Evolutionary conservation across 768 basidiomycete species (phyloP), one percentile per base, ranked within the genome.

Genomic region (Trametes villosa): DNA sequence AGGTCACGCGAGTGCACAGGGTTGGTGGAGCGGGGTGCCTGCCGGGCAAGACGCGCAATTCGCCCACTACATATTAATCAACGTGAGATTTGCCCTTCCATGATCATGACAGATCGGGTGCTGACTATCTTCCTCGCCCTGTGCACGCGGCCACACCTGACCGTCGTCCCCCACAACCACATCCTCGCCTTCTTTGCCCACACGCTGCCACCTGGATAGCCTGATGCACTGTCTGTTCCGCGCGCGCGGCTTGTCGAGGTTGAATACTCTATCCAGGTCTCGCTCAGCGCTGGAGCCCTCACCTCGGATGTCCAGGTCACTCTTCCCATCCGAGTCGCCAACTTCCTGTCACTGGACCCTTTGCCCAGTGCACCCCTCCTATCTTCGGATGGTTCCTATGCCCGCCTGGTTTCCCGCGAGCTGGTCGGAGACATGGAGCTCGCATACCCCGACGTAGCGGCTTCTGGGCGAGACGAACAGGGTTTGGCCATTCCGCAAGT

Each of bases 1-100:
- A 62, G 89, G 90, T 2, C 82, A 86, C 69, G 90, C 88, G 11
- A 93, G 89, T 41, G 89, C 86, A 24, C 88, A 86, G 67, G 94
- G 94, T 1, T 96, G 92, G 90, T 96, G 94, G 94, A 80, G 85
- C 6, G 95, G 95, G 9, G 86, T 96, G 7, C 74, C 77, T 15
- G 77, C 88, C 3, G 84, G 85, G 2, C 84, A 87, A 62, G 77
- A 78, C 6, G 75, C 79, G 9, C 79, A 85, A 20, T 92, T 94
- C 72, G 80, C 81, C 17, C 87, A 92, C 68, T 85, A 81, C 53
- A 79, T 97, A 8, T 69, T 83, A 9, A 68, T 96, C 41, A 94
- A 94, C 27, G 94, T 95, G 69, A 75, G 89, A 76, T 17, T n/a
- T 26, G 40, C 18, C 17, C 52, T 42, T 63, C 44, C 20, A 48